Percentiles rank a stretch among this genome's conserved stretches.
Evolutionary conservation across 73 alveolate species (phyloP).

Genomic region (Paramecium biaurelia): DNA sequence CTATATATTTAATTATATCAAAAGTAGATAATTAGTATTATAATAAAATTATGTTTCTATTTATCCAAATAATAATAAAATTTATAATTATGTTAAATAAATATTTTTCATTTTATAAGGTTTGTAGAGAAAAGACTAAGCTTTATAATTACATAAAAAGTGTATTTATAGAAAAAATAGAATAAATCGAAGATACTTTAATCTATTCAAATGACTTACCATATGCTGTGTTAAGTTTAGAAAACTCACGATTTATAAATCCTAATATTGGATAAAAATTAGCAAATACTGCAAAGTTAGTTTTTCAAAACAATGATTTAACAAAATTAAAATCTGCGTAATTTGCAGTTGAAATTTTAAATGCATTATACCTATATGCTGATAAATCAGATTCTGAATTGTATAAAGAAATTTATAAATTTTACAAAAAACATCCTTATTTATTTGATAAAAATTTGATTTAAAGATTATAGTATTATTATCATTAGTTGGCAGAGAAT

Average conservation of each 20-base stretch:
- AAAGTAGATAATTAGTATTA: too few relatives aligned
- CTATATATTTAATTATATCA: too few relatives aligned
- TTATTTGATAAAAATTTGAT: slow-evolving; percentile 24
- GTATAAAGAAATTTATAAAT: background rate
- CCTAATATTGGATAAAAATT: slow-evolving; percentile 8
- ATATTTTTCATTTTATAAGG: background rate
- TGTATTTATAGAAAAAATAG: background rate
- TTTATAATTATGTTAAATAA: slow-evolving; percentile 16
- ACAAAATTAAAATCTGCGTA: background rate
- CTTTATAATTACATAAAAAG: background rate
- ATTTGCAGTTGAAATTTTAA: background rate
- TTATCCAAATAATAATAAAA: background rate
- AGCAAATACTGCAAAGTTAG: background rate
- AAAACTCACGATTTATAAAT: background rate
- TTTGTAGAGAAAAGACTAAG: slow-evolving; percentile 31
- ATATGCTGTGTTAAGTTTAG: background rate
- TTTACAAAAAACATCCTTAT: slow-evolving; percentile 16
- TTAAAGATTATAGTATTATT: background rate
- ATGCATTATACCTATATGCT: background rate
- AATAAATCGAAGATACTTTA: background rate
- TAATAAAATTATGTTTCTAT: too few relatives aligned
- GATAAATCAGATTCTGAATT: background rate
- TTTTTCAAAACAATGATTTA: background rate
- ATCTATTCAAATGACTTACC: background rate
- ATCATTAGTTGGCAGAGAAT: background rate